Base-by-base conservation (phyloP, 2,329 filamentous ascomycete genomes). In the Zasmidium cellare region DNA sequence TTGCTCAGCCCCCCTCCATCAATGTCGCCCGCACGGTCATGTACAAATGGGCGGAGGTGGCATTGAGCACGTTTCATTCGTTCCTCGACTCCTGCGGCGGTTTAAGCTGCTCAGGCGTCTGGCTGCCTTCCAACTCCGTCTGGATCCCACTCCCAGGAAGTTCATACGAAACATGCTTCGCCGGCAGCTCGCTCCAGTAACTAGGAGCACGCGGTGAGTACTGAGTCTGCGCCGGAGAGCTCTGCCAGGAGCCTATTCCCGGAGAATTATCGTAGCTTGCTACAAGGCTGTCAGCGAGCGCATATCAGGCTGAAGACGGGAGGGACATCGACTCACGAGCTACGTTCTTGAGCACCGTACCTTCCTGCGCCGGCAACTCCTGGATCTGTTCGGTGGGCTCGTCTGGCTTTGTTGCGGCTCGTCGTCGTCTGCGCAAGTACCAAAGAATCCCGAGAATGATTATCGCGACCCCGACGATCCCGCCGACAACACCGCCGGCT, bases 401-500 rank as follows among this genome's bases (percentile, higher is more conserved):
- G 35, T 44, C 28, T 19, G 14, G 18, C 9, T 14, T 28, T 14
- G 28, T 16, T 20, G 22, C 31, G 23, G 31, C 35, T 44, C 38
- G 50, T 18, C 45, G 22, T n/a, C 51, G 56, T 16, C 51, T 50
- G 3, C 51, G 51, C 7, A 25, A 41, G 16, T 48, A 51, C 48
- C 49, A 53, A 6, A 58, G n/a, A 9, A 58, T 16, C 12, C 44
- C 51, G 14, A 58, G 28, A 3, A 51, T 35, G 3, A 58, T 25
- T 9, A 45, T 24, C 2, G 46, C 46, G n/a, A 58, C 19, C 18
- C 54, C 51, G 24, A 46, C 51, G 23, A 53, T 9, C 14, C 56
- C 56, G 11, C 51, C 51, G n/a, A 58, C 51, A n/a, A 49, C 46
- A 25, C 56, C 51, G 18, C 56, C 56, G 14, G 51, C 51, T 18